These are phyloP conservation scores for Elasticomyces elasticus DNA, from an alignment of 495 filamentous ascomycete genomes.

Conservation along the genomic window DNA sequence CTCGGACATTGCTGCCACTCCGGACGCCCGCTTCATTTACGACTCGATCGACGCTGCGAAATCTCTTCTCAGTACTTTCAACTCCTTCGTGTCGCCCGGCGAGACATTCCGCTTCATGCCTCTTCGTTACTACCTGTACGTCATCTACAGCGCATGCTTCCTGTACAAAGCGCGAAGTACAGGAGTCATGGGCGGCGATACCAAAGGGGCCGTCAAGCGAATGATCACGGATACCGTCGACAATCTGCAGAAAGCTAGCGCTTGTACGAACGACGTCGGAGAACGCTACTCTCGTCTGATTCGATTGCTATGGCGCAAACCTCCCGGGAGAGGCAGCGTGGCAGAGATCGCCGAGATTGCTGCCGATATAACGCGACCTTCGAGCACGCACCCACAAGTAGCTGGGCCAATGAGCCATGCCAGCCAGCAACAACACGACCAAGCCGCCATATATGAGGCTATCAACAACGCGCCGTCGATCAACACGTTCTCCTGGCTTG, in stretches of 20 bases:
- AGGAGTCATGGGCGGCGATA: constrained; percentile 19
- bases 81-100: constrained; percentile 44
- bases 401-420: background rate
- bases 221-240: constrained; percentile 20
- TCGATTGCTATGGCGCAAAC: constrained; percentile 16
- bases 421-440: background rate
- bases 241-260: constrained; percentile 18
- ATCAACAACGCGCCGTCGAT: constrained; percentile 12
- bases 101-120: constrained; percentile 51
- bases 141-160: constrained; percentile 29
- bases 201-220: constrained; percentile 7
- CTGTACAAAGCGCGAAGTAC: constrained; percentile 21
- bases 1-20: constrained; percentile 47
- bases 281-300: constrained; percentile 20
- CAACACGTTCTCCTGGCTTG: constrained; percentile 22
- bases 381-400: background rate
- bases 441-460: constrained; percentile 5
- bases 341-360: background rate
- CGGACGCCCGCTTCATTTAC: constrained; percentile 54
- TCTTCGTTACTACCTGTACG: constrained; percentile 47
- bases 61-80: constrained; percentile 46
- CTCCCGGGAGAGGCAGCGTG: constrained; percentile 1
- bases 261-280: constrained; percentile 18
- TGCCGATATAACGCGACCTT: background rate
- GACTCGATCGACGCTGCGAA: constrained; percentile 56